Evolutionary conservation across 257 asterid genomes (phyloP).

Genomic region (Jacaranda copaia): DNA sequence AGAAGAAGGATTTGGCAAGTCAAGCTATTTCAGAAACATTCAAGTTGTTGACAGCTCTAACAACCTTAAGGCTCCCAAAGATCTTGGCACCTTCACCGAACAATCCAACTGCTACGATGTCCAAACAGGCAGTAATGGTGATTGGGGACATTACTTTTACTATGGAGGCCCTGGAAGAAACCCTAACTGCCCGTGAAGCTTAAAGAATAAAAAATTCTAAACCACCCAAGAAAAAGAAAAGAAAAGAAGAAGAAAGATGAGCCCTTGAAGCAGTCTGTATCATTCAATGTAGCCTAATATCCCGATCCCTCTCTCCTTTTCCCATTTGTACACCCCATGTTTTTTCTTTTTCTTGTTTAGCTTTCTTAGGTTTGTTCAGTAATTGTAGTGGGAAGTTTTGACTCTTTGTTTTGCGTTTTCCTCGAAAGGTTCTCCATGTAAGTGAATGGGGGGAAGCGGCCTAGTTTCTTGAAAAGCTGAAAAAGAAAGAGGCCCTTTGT

Average conservation of each 20-base stretch:
- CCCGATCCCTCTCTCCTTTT: conserved; percentile 25
- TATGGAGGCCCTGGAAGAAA: conserved; percentile 93
- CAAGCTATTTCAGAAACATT: conserved; percentile 82
- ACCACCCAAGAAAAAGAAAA: background rate
- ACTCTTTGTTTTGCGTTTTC: conserved; percentile 34
- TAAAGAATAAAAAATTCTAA: background rate
- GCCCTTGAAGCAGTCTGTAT: conserved; percentile 42
- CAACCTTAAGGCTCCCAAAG: conserved; percentile 75
- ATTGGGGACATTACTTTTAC: conserved; percentile 85
- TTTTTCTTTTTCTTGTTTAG: conserved; percentile 18
- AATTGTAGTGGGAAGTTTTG: conserved; percentile 54
- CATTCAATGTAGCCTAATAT: conserved; percentile 46
- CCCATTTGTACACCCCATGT: background rate
- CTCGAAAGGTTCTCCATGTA: conserved; percentile 46
- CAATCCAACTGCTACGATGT: conserved; percentile 84
- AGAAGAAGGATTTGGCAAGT: conserved; percentile 83
- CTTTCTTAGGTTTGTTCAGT: conserved; percentile 49
- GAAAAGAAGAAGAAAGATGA: background rate
- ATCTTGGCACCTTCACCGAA: conserved; percentile 74
- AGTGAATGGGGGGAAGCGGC: conserved; percentile 52
- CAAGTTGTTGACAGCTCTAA: conserved; percentile 83
- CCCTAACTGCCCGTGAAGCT: conserved; percentile 65
- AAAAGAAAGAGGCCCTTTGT: conserved; percentile 58
- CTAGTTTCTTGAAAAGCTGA: conserved; percentile 50
- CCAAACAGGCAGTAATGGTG: conserved; percentile 71